Conservation (phyloP, 345 rosid genomes). For the Corchorus capsularis region DNA sequence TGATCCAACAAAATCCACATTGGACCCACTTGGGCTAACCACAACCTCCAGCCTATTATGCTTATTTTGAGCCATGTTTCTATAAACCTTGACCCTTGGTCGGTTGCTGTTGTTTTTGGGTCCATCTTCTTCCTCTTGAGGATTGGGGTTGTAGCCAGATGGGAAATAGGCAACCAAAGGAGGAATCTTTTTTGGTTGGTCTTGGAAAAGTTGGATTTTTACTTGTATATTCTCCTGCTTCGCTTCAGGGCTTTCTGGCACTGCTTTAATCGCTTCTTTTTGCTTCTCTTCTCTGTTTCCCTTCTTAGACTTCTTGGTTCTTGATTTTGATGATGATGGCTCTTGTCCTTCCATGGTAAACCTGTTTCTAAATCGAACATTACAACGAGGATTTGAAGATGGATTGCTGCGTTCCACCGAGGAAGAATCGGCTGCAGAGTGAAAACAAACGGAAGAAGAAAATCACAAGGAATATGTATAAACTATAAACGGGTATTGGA, state of each 20-base stretch:
- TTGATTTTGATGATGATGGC: constrained; percentile 16
- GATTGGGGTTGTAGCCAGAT: constrained; percentile 63
- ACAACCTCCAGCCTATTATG: constrained; percentile 61
- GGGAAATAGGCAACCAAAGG: constrained; percentile 83
- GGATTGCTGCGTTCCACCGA: background rate
- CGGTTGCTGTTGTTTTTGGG: background rate
- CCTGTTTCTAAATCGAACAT: background rate
- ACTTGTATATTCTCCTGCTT: constrained; percentile 24
- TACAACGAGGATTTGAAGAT: too few relatives aligned
- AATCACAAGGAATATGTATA: too few relatives aligned
- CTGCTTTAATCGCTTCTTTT: background rate
- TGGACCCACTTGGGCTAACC: constrained; percentile 59
- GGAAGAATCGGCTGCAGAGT: background rate
- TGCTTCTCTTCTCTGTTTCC: background rate
- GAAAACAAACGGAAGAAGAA: background rate
- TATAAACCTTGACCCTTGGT: constrained; percentile 48
- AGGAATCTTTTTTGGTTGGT: constrained; percentile 44
- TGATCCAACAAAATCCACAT: constrained; percentile 74
- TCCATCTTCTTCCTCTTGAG: constrained; percentile 4
- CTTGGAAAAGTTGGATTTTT: constrained; percentile 41
- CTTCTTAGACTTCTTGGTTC: constrained; percentile 12
- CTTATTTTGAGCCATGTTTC: constrained; percentile 39
- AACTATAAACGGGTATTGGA: background rate
- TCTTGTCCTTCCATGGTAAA: constrained; percentile 8
- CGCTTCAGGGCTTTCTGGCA: background rate